Conservation (phyloP, 441 rosid genomes). For the Croton laevigatus region DNA sequence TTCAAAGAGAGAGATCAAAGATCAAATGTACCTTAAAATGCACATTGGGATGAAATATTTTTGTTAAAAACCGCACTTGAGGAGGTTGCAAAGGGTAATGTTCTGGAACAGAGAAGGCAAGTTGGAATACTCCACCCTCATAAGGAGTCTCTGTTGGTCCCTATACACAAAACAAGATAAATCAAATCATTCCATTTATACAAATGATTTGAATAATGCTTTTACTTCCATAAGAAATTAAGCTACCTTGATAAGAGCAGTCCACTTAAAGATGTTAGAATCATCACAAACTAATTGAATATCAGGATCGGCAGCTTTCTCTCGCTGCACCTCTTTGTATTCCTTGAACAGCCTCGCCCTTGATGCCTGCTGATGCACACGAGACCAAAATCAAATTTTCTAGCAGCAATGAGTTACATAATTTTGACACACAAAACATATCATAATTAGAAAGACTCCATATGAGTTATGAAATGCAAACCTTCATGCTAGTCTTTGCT, state of each 20-base stretch:
- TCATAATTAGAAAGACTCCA: not conserved
- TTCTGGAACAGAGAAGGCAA: slow-evolving; percentile 92
- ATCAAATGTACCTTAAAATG: slow-evolving; percentile 75
- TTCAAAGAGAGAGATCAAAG: no score
- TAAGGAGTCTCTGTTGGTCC: slow-evolving; percentile 97
- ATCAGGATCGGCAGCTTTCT: slow-evolving; percentile 91
- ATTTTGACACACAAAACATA: not conserved
- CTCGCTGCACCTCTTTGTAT: slow-evolving; percentile 95
- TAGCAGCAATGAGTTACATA: not conserved
- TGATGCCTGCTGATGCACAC: slow-evolving; percentile 50
- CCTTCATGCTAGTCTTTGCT: slow-evolving; percentile 41
- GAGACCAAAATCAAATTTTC: not conserved
- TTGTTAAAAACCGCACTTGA: slow-evolving; percentile 94
- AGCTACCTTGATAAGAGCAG: slow-evolving; percentile 85
- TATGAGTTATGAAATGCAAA: slow-evolving; percentile 4
- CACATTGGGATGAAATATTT: slow-evolving; percentile 96
- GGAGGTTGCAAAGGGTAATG: slow-evolving; percentile 98
- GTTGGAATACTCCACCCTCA: slow-evolving; percentile 97
- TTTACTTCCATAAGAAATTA: not conserved
- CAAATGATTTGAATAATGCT: not conserved
- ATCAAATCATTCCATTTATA: slow-evolving; percentile 6
- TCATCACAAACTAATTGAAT: slow-evolving; percentile 89
- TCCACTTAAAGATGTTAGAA: slow-evolving; percentile 96
- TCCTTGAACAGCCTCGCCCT: slow-evolving; percentile 96
- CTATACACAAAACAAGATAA: slow-evolving; percentile 28